Evolutionary conservation across 225 moss, liverwort and hornwort species (phyloP), one percentile per base, ranked within the genome.

Genomic region (Climacium dendroides): DNA sequence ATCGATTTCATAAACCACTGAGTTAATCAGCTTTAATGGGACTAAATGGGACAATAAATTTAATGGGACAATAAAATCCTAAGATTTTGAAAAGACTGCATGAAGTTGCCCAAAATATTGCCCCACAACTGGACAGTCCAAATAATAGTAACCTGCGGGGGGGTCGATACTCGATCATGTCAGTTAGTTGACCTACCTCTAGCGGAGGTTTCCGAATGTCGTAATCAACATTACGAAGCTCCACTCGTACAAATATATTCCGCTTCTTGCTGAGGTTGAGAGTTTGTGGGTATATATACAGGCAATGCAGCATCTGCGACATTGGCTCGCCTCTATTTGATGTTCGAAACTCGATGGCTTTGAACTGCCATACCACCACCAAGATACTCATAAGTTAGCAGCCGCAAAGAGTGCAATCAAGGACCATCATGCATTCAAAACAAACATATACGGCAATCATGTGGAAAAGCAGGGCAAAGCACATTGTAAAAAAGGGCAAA

Each of bases 231-330:
- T 97, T 99, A 45, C 98, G 94, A 82, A 99, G 95, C 90, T 99
- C 98, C 90, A 97, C 91, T 78, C 98, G 95, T 70, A 99, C 94
- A 87, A 95, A 99, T 72, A 99, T 87, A 89, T 99, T 99, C 79
- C 98, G 94, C 93, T 97, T 99, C 92, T 92, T 94, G 91, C 97
- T 96, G 74, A 97, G 93, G 86, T 93, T 97, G 67, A 99, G 90
- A 59, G 98, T 94, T 87, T 97, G 93, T 67, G 98, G 98, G 84
- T 99, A 99, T 62, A 97, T 92, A 82, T 97, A 99, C 79, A 99
- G 91, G 87, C 94, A 95, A 86, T 99, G 98, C 90, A 96, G 80
- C 88, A 99, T 91, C 91, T 96, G 96, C 82, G 95, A 87, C 89
- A 95, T 95, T 62, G 98, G 97, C 85, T 99, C 98, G 85, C 94